Evolutionary conservation across 169 alveolate species (phyloP).

Genomic region (Sarcocystis neurona): DNA sequence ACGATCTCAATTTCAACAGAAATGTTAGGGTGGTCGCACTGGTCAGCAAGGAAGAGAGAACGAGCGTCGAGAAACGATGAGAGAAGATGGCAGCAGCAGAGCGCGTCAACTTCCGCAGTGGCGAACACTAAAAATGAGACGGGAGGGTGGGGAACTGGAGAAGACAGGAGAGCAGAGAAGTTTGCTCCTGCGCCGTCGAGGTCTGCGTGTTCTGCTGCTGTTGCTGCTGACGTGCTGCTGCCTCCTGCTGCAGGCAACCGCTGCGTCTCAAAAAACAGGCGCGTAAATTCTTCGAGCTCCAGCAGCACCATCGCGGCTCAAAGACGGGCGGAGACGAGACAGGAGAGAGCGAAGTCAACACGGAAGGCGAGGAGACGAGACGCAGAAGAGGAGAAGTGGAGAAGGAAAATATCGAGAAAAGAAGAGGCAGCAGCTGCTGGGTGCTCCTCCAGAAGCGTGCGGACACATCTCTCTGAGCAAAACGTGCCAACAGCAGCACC

Average conservation of each 20-base stretch:
- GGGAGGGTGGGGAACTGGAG: neutral
- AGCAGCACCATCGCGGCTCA: conserved; percentile 14
- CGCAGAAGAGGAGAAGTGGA: neutral
- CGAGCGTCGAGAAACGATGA: conserved; percentile 22
- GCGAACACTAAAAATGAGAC: conserved; percentile 1
- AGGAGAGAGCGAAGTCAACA: neutral
- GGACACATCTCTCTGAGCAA: too few species aligned
- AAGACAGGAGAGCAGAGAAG: neutral
- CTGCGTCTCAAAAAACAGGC: neutral
- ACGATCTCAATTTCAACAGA: conserved; percentile 19
- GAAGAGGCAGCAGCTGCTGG: too few species aligned
- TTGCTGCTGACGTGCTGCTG: too few species aligned
- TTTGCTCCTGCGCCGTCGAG: too few species aligned
- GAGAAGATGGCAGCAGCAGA: conserved; percentile 36
- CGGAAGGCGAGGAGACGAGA: neutral
- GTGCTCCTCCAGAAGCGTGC: too few species aligned
- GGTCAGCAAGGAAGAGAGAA: neutral
- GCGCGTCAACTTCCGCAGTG: conserved; percentile 17
- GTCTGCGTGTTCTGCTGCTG: too few species aligned
- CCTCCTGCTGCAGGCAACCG: neutral
- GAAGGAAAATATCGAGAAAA: neutral
- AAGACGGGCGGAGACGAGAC: neutral
- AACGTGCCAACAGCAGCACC: too few species aligned
- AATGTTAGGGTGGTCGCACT: conserved; percentile 7
- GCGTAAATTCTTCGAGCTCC: neutral